Evolutionary conservation across 257 asterid genomes (phyloP).

Genomic region (Plantago ovata): DNA sequence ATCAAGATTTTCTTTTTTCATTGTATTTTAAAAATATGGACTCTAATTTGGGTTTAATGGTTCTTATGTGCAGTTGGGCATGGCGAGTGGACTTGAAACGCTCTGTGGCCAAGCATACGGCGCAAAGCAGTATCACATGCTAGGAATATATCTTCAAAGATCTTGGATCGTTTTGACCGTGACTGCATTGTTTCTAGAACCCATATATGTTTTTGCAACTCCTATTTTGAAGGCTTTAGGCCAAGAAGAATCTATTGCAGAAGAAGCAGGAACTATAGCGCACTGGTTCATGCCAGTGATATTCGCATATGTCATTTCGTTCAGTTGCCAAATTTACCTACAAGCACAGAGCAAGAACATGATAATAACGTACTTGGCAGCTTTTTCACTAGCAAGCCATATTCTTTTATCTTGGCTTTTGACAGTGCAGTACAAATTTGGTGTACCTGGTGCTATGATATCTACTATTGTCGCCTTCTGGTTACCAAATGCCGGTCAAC

Average conservation of each 20-base stretch:
- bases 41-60: neutral
- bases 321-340: conserved; percentile 70
- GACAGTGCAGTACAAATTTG: conserved; percentile 39
- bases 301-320: conserved; percentile 46
- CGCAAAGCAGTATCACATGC: conserved; percentile 73
- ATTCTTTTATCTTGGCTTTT: conserved; percentile 60
- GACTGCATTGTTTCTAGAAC: conserved; percentile 37
- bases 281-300: conserved; percentile 59
- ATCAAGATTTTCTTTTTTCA: too few species aligned
- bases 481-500: conserved; percentile 71
- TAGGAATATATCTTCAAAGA: conserved; percentile 73
- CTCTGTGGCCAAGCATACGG: conserved; percentile 87
- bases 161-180: conserved; percentile 56
- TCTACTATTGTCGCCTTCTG: conserved; percentile 62
- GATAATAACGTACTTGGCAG: conserved; percentile 64
- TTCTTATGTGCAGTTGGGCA: conserved; percentile 49
- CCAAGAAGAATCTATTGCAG: conserved; percentile 46
- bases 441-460: conserved; percentile 59
- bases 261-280: conserved; percentile 42
- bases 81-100: conserved; percentile 79
- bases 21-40: too few species aligned
- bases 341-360: conserved; percentile 81
- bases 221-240: conserved; percentile 63
- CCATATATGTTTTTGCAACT: conserved; percentile 44
- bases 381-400: conserved; percentile 41